Evolutionary conservation across 257 asterid genomes (phyloP), one percentile per base, ranked within the genome.

Genomic region (Przewalskia tangutica): DNA sequence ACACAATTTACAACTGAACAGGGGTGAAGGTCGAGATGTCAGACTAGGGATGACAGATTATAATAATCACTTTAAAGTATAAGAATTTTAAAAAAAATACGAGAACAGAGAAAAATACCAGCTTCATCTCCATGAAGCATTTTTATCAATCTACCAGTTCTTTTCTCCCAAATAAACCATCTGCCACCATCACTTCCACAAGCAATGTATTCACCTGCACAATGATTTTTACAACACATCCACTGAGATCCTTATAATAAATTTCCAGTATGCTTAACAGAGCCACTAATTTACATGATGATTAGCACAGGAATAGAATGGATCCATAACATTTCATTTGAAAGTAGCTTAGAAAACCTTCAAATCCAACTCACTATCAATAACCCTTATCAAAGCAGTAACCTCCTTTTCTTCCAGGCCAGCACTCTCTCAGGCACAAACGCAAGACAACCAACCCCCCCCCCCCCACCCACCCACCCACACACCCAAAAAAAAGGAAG

Each of bases 171-270:
- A 27, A 96, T 91, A 86, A 94, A 94, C 98, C 98, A 96, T 87
- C 95, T 88, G 59, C 99, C 99, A 88, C 94, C 98, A 85, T 96
- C 99, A 83, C 98, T 96, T 86, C 99, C 99, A 82, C 98, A 89
- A 59, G 99, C 97, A 67, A 96, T 81, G 86, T 90, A 94, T 76
- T 94, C 97, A 86, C 99, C 99, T 96, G 92, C 77, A 82, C 82
- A 58, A 46, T 51, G 9, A 51, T 80, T 62, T 80, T 64, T 27
- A 64, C 36, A 64, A 63, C 54, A 51, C 7, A 86, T 46, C 73
- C 17, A 67, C 83, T 65, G 77, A 82, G 73, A 77, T 53, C 76
- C 48, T 83, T 58, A 59, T 17, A 20, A 14, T n/a, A 23, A 54
- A 60, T 23, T 50, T 80, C 60, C 42, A 73, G 84, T 59, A 68